These are phyloP conservation scores for Aspergillus nomiae DNA, from an alignment of 2,329 filamentous ascomycete genomes.

Conservation along the genomic window DNA sequence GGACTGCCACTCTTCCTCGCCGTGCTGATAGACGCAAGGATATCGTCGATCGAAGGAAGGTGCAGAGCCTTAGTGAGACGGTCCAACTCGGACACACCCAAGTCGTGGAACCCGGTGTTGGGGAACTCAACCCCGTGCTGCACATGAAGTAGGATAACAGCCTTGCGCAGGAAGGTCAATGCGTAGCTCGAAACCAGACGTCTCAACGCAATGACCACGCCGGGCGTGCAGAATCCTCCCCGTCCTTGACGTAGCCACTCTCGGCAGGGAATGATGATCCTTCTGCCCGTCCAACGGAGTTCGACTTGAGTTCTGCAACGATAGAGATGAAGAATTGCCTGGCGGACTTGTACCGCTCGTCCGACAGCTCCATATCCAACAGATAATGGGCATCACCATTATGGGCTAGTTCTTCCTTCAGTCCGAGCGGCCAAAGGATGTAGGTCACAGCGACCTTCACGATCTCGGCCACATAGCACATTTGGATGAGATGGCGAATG, in stretches of 20 bases:
- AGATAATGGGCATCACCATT: conserved; percentile 31
- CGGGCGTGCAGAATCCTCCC: conserved; percentile 37
- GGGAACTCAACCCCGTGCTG: conserved; percentile 88
- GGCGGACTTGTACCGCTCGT: conserved; percentile 31
- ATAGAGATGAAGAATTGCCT: conserved; percentile 42
- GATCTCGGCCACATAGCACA: conserved; percentile 90
- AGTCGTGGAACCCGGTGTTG: conserved; percentile 62
- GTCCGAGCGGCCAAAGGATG: conserved; percentile 40
- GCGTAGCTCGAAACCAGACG: conserved; percentile 73
- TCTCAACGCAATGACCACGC: conserved; percentile 35
- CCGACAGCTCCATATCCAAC: conserved; percentile 29
- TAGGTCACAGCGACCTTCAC: conserved; percentile 73
- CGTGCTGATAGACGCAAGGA: conserved; percentile 63
- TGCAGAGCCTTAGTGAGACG: conserved; percentile 76
- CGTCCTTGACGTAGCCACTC: conserved; percentile 41
- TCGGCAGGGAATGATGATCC: conserved; percentile 39
- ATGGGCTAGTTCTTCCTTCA: conserved; percentile 37
- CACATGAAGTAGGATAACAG: conserved; percentile 78
- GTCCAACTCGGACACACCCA: conserved; percentile 75
- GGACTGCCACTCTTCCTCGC: conserved; percentile 41
- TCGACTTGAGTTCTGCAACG: conserved; percentile 38
- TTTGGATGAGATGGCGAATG: conserved; percentile 74
- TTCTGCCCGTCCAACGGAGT: conserved; percentile 37
- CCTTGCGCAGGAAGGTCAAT: conserved; percentile 86
- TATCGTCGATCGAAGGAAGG: conserved; percentile 75